Base-by-base conservation (phyloP, 108 stramenopile species). In the Nitzschia putrida region DNA sequence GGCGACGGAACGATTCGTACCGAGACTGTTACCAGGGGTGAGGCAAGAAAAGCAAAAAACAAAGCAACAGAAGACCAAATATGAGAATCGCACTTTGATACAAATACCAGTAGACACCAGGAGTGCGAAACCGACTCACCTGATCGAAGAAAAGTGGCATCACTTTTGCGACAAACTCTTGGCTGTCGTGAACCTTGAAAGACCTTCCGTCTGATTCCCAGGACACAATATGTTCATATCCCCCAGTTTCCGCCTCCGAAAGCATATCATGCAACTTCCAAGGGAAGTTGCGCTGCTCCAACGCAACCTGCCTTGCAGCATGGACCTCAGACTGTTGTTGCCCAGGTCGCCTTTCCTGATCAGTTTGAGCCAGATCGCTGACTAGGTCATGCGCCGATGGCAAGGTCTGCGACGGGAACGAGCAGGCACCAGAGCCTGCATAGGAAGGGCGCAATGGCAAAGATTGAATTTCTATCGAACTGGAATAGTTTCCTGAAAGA, bases 131-230 rank as follows among this genome's bases (percentile, higher is more conserved):
- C 5, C 2, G 3, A 18, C 49, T 50, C 20, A 50, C 49, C 20
- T 59, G 57, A 59, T 59, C 57, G 29, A 75, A 75, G 64, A 61
- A 75, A 23, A 64, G 14, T 10, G 67, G 67, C 57, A 69, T 56
- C 2, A 75, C 55, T 25, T 39, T 24, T 25, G 69, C 68, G 13
- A 52, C 53, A 55, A 75, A 75, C 7, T 18, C 22, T 2, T 41
- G 13, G 14, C 29, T 54, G 38, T 75, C 64, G 41, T 53, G 58
- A 14, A 75, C 57, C 23, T 61, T 43, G 60, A 75, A 75, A 18
- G 68, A n/a, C 9, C 24, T 25, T 11, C 74, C 74, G 11, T 69
- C 38, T 13, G 74, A 59, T 29, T 26, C 22, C 74, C 74, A 75
- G 10, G 64, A 69, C 2, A 75, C 52, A 51, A 75, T 69, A 39